Evolutionary conservation across 495 filamentous ascomycete genomes (phyloP).

Genomic region (Penicilliopsis zonata): DNA sequence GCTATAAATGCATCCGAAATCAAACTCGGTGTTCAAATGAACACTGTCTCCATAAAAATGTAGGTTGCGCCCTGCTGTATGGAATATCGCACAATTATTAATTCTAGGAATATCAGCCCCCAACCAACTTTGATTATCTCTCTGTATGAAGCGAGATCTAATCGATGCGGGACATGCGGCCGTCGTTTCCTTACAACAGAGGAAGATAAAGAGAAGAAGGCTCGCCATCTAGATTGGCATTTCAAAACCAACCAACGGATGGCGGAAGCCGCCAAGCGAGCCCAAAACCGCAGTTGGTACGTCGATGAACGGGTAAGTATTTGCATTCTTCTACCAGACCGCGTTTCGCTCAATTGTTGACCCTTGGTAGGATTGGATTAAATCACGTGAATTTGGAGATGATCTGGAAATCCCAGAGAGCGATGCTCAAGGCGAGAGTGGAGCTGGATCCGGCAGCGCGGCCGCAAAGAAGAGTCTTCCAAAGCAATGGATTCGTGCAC

Average conservation of each 20-base stretch:
- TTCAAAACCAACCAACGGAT: constrained; percentile 87
- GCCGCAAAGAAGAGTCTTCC: constrained; percentile 45
- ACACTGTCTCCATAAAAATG: constrained; percentile 66
- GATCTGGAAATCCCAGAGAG: constrained; percentile 34
- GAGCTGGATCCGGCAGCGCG: constrained; percentile 19
- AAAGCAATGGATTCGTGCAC: constrained; percentile 68
- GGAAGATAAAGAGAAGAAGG: constrained; percentile 71
- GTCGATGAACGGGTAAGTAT: constrained; percentile 73
- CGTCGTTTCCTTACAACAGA: constrained; percentile 69
- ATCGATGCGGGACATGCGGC: constrained; percentile 83
- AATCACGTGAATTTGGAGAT: constrained; percentile 63
- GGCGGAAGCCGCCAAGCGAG: constrained; percentile 66
- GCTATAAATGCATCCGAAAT: constrained; percentile 12
- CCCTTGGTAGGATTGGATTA: constrained; percentile 66
- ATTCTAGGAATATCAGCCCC: constrained; percentile 42
- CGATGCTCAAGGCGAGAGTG: constrained; percentile 22
- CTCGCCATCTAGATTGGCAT: constrained; percentile 95
- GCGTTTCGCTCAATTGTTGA: constrained; percentile 5
- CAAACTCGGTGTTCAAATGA: constrained; percentile 54
- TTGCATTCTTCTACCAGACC: constrained; percentile 1
- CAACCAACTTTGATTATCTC: constrained; percentile 58
- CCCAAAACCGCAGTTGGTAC: constrained; percentile 85
- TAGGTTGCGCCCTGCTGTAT: constrained; percentile 27
- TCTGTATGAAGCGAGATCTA: constrained; percentile 68
- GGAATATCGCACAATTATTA: constrained; percentile 2